Evolutionary conservation across 768 basidiomycete genomes (phyloP).

Genomic region (Leucogyrophana mollusca): DNA sequence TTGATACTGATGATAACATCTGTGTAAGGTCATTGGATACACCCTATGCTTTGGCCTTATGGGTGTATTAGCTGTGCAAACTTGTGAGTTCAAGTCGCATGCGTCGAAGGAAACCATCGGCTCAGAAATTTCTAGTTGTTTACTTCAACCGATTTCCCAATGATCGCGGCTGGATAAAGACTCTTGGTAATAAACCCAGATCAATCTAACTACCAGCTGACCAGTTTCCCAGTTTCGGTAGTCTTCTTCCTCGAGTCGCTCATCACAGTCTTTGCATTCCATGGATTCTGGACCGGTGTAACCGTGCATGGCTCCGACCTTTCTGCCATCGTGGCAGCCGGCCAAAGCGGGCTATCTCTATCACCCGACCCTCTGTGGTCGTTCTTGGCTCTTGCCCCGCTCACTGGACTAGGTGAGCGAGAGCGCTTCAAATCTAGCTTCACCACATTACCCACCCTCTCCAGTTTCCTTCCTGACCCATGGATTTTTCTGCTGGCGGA

Average conservation of each 20-base stretch:
- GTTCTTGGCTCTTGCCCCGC: slow-evolving; percentile 1
- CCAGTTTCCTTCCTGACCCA: slow-evolving; percentile 17
- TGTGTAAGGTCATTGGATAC: slow-evolving; percentile 13
- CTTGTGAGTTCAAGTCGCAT: slow-evolving; percentile 5
- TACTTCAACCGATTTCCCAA: slow-evolving; percentile 17
- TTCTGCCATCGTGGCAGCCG: slow-evolving; percentile 7
- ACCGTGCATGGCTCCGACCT: slow-evolving; percentile 1
- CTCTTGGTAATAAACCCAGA: slow-evolving; percentile 7
- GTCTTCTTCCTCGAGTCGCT: slow-evolving; percentile 16
- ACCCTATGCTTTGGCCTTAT: slow-evolving; percentile 11
- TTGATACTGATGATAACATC: background rate
- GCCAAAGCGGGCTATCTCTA: background rate
- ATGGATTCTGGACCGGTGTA: slow-evolving; percentile 11
- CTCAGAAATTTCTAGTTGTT: slow-evolving; percentile 11
- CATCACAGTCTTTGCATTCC: slow-evolving; percentile 12
- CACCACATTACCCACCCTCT: too few species aligned
- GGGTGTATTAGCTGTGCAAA: slow-evolving; percentile 15
- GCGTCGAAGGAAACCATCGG: too few species aligned
- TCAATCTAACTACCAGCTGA: background rate
- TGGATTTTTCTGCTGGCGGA: slow-evolving; percentile 22
- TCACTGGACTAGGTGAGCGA: slow-evolving; percentile 19
- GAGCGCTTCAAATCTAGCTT: background rate
- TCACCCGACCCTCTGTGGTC: slow-evolving; percentile 9
- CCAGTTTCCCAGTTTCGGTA: slow-evolving; percentile 10
- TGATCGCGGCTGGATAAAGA: slow-evolving; percentile 11